phyloP scores from a whole-genome alignment of 768 basidiomycete genomes.

The Lactifluus echinatus region DNA sequence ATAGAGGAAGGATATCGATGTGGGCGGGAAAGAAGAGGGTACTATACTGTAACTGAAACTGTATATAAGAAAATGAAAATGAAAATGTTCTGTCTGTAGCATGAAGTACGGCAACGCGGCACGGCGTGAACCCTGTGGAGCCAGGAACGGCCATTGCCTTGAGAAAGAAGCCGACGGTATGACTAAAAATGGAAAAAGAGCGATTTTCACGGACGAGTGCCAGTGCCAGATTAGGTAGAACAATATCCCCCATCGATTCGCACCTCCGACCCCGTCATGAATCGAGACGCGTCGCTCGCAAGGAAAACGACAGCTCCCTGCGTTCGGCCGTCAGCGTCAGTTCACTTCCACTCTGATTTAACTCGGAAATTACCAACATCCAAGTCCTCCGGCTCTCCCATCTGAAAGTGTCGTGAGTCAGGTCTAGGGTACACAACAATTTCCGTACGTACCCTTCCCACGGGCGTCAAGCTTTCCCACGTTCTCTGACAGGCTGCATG shows the following conservation, averaged over 20 bases:
- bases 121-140: conserved; percentile 13
- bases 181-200: neutral
- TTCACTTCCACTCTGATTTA: no score
- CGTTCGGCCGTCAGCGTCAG: neutral
- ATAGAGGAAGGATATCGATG: neutral
- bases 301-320: conserved; percentile 87
- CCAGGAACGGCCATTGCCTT: conserved; percentile 4
- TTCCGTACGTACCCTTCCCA: conserved; percentile 66
- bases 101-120: neutral
- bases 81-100: neutral
- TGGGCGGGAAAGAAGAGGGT: neutral
- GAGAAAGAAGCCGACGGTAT: conserved; percentile 12
- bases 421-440: conserved; percentile 11
- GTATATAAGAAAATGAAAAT: neutral
- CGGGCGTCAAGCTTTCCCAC: conserved; percentile 80
- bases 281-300: conserved; percentile 81
- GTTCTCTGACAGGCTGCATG: conserved; percentile 45
- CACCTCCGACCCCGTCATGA: conserved; percentile 82
- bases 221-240: conserved; percentile 35
- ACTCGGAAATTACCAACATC: conserved; percentile 49
- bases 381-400: conserved; percentile 85
- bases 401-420: conserved; percentile 33
- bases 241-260: conserved; percentile 90
- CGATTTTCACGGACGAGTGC: conserved; percentile 6
- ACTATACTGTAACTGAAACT: no score